Evolutionary conservation across 352 stramenopile genomes (phyloP), one percentile per base, ranked within the genome.

Genomic region (Phytophthora multivora): DNA sequence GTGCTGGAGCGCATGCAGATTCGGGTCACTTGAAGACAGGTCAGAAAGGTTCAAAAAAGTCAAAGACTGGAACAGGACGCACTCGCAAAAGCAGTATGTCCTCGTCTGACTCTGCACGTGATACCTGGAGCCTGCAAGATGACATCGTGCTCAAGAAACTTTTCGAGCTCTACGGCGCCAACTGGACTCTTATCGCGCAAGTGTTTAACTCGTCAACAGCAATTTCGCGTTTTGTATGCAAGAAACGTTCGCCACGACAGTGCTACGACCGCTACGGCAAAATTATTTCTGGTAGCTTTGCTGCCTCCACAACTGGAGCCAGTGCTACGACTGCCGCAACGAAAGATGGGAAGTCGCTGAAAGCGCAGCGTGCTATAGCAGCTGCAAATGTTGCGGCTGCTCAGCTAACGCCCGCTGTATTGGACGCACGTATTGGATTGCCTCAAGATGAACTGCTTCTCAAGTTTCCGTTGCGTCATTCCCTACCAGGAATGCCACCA

Each of bases 181-280:
- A 96, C 43, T 96, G 88, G 88, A 92, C 83, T 43, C 74, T 96
- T 11, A 91, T 96, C 31, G 82, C 88, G 5, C 86, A 96, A 46
- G 83, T 93, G 31, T 81, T 95, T 43, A 93, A 93, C 46, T 79
- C 82, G 50, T 66, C 84, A 19, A 88, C 79, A 5, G 80, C 79
- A 1, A 79, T 93, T 18, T 92, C 83, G 28, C 75, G 81, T 1
- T 92, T 87, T 64, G 84, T 86, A 23, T 88, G 73, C 60, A 83
- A 86, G 43, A 90, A 90, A 52, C 80, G 85, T 5, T 89, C 87
- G 16, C 83, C 87, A 6, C 79, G 87, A 13, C 87, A 96, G 75
- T 96, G 87, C 58, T 93, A 93, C 46, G 87, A 96, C 31, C 85
- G 85, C 8, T 94, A 94, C 36, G 80, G 81, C 13, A 94, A 92